Evolutionary conservation across 1,139 yeast genomes (phyloP).

Genomic region (Blastobotrys buckinghamii): DNA sequence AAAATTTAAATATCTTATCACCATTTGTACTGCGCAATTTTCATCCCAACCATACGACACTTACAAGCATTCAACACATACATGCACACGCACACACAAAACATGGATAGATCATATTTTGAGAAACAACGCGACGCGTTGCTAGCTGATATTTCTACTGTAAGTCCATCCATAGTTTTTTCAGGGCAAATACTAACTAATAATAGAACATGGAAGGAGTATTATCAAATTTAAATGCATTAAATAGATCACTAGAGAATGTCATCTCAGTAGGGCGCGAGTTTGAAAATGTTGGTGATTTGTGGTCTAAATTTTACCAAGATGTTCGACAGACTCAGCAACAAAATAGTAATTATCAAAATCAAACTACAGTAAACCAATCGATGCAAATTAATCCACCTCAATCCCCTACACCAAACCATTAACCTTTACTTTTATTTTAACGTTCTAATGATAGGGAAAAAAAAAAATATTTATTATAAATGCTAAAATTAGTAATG

Average conservation of each 20-base stretch:
- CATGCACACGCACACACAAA: neutral
- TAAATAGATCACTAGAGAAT: conserved; percentile 47
- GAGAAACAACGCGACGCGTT: conserved; percentile 42
- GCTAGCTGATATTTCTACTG: conserved; percentile 37
- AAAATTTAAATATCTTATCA: neutral
- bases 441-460: too few relatives aligned
- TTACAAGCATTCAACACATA: neutral
- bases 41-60: neutral
- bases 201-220: conserved; percentile 44
- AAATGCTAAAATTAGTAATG: neutral
- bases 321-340: conserved; percentile 26
- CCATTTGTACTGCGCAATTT: too few relatives aligned
- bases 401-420: neutral
- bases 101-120: conserved; percentile 27
- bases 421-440: neutral
- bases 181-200: conserved; percentile 2
- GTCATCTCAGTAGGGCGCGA: conserved; percentile 51
- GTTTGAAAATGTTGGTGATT: conserved; percentile 44
- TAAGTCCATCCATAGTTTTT: conserved; percentile 10
- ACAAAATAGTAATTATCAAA: neutral
- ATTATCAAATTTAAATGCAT: conserved; percentile 42
- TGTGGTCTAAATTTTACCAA: conserved; percentile 48
- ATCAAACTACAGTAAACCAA: neutral
- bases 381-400: too few relatives aligned
- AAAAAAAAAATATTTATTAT: neutral